A percentile compares a stretch with the other conserved stretches of the same genome.
These are phyloP conservation scores for Aspergillus niger DNA, from an alignment of 2,329 filamentous ascomycete species.

Conservation along the genomic window DNA sequence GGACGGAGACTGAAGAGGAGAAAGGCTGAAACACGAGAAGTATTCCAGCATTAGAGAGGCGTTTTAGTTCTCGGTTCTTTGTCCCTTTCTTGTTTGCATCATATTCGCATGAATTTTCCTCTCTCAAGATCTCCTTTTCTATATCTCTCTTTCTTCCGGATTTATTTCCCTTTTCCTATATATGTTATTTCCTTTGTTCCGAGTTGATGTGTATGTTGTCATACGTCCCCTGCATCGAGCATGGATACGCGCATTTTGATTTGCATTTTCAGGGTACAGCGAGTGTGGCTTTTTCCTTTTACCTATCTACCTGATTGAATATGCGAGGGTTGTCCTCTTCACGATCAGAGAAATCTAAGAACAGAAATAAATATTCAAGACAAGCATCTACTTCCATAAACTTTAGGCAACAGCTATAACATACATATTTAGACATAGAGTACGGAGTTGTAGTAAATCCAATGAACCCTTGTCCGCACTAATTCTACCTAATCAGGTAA, in stretches of 20 bases:
- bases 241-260: constrained; percentile 16
- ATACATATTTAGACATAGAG: no score
- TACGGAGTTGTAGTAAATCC: no score
- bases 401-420: no score
- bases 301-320: neutral
- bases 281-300: constrained; percentile 14
- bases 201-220: constrained; percentile 86
- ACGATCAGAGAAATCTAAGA: no score
- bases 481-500: no score
- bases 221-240: constrained; percentile 40
- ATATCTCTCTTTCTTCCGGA: neutral
- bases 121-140: constrained; percentile 11
- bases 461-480: no score
- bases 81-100: constrained; percentile 14
- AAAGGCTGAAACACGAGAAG: constrained; percentile 23
- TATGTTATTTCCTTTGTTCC: constrained; percentile 11
- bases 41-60: constrained; percentile 33
- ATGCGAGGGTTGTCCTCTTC: no score
- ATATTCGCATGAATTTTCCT: constrained; percentile 20
- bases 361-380: no score
- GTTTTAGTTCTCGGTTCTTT: constrained; percentile 20
- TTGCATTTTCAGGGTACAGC: constrained; percentile 28
- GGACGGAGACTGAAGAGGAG: constrained; percentile 12
- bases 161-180: constrained; percentile 9
- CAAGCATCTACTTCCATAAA: no score